phyloP scores from a whole-genome alignment of 208 protist genomes.

The Acanthamoeba lenticulata region DNA sequence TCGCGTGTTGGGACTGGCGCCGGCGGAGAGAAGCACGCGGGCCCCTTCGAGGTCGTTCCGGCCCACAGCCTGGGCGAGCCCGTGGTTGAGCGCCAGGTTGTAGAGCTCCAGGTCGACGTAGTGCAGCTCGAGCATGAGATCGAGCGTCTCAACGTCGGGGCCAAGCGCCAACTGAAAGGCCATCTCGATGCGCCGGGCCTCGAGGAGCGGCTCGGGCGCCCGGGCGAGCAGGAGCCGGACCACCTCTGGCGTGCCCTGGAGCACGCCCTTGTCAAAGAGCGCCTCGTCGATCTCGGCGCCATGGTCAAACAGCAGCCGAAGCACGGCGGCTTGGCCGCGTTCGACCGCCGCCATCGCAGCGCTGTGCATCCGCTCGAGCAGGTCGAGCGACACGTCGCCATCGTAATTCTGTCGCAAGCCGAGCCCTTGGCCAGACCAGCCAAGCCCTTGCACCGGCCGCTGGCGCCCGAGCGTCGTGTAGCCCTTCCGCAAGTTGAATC shows the following conservation, averaged over 20 bases:
- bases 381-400: background rate
- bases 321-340: background rate
- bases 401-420: too few species aligned
- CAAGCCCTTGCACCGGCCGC: too few species aligned
- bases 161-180: background rate
- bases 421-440: too few species aligned
- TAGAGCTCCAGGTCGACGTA: background rate
- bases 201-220: background rate
- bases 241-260: background rate
- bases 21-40: background rate
- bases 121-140: background rate
- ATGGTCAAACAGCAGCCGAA: background rate
- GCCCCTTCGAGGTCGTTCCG: background rate
- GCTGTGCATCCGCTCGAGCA: background rate
- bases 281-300: background rate
- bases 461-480: too few species aligned
- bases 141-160: background rate
- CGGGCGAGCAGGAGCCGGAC: background rate
- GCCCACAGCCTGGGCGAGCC: background rate
- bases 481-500: too few species aligned
- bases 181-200: background rate
- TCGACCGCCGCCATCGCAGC: too few species aligned
- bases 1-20: background rate
- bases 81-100: background rate
- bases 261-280: background rate